A percentile compares a stretch with the other conserved stretches of the same genome.
Conservation (phyloP, 1,284 basidiomycete genomes). For the Pseudozyma flocculosa region DNA sequence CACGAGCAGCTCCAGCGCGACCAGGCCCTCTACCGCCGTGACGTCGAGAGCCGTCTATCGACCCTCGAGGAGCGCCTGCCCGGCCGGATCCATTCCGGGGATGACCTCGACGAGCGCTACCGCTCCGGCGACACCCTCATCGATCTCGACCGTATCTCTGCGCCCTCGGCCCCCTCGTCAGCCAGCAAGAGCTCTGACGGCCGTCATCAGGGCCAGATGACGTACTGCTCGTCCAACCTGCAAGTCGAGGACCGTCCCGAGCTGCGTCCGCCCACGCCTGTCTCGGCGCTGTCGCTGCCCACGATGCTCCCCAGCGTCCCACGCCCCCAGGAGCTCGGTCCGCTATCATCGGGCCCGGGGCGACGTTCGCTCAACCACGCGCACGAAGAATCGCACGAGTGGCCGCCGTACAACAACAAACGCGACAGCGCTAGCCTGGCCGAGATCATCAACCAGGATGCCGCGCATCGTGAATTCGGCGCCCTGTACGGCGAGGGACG, state of each 20-base stretch:
- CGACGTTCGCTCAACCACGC: slow-evolving; percentile 1
- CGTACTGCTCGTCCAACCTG: slow-evolving; percentile 39
- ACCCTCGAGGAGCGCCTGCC: slow-evolving; percentile 28
- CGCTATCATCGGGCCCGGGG: slow-evolving; percentile 3
- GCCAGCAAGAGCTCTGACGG: slow-evolving; percentile 11
- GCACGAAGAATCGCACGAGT: slow-evolving; percentile 8
- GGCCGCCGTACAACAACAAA: slow-evolving; percentile 5
- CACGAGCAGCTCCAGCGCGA: slow-evolving; percentile 17
- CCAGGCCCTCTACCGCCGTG: slow-evolving; percentile 7
- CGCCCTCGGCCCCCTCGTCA: slow-evolving; percentile 31
- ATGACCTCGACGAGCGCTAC: slow-evolving; percentile 14
- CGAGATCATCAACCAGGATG: slow-evolving; percentile 6
- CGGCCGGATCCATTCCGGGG: slow-evolving; percentile 12
- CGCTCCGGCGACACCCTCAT: slow-evolving; percentile 15
- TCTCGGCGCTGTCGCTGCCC: background rate
- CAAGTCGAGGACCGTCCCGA: slow-evolving; percentile 32
- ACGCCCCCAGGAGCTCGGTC: background rate
- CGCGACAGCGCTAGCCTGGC: slow-evolving; percentile 10
- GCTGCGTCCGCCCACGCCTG: slow-evolving; percentile 11
- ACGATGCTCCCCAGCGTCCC: background rate
- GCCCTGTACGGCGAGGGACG: slow-evolving; percentile 18
- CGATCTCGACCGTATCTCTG: slow-evolving; percentile 26
- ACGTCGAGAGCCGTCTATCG: slow-evolving; percentile 24
- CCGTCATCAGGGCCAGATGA: slow-evolving; percentile 6
- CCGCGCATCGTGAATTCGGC: slow-evolving; percentile 3